Percentiles rank a stretch among this genome's conserved stretches.
These are phyloP conservation scores for Rhodotorula sphaerocarpa DNA, from an alignment of 768 basidiomycete species.

Conservation along the genomic window DNA sequence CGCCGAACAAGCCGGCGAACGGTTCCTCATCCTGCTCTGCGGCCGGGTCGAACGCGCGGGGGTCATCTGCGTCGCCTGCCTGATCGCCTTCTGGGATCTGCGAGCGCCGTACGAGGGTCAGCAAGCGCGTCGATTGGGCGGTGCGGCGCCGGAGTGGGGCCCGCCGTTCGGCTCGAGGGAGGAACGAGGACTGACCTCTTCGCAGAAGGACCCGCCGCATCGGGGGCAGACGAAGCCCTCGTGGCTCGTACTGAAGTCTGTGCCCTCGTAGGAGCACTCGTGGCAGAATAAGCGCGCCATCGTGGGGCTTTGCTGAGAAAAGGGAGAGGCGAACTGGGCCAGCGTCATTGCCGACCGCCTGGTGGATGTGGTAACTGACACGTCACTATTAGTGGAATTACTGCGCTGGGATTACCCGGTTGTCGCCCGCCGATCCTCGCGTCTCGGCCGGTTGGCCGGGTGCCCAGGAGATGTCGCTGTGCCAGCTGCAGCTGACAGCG, in stretches of 20 bases:
- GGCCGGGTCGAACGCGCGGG: slow-evolving; percentile 30
- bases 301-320: not conserved
- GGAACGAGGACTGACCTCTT: not conserved
- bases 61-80: slow-evolving; percentile 21
- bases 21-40: slow-evolving; percentile 1
- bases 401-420: too few species aligned
- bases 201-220: slow-evolving; percentile 1
- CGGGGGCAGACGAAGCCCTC: slow-evolving; percentile 3
- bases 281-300: slow-evolving; percentile 19
- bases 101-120: not conserved
- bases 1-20: not conserved
- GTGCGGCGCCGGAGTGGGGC: too few species aligned
- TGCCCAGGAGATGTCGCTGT: too few species aligned
- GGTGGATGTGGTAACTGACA: too few species aligned
- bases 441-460: too few species aligned
- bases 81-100: slow-evolving; percentile 17
- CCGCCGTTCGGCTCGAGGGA: too few species aligned
- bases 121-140: not conserved
- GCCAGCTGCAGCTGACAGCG: too few species aligned
- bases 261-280: slow-evolving; percentile 20
- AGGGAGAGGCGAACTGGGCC: too few species aligned
- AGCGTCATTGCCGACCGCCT: too few species aligned
- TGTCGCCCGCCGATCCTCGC: too few species aligned
- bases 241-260: not conserved
- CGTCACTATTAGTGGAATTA: too few species aligned